A percentile compares a stretch with the other conserved stretches of the same genome.
Conservation (phyloP, 2,329 filamentous ascomycete genomes). For the Atkinsonella texensis region DNA sequence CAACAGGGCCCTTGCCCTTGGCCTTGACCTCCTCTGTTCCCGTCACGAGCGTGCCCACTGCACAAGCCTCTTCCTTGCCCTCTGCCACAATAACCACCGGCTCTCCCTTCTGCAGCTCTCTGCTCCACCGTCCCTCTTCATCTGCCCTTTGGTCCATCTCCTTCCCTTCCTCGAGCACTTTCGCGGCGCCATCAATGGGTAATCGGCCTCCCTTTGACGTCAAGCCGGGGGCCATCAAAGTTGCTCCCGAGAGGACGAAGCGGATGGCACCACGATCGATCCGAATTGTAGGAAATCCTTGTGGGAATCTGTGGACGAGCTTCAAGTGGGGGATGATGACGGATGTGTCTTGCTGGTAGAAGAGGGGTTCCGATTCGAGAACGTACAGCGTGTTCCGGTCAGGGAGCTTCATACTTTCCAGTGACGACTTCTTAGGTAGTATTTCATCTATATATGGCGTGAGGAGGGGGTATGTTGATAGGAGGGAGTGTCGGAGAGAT, state of each 20-base stretch:
- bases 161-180: constrained; percentile 23
- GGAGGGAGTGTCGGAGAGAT: constrained; percentile 67
- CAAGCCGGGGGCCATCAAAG: constrained; percentile 90
- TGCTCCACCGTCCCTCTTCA: constrained; percentile 43
- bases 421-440: constrained; percentile 84
- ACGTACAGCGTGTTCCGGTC: constrained; percentile 86
- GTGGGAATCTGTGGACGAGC: constrained; percentile 81
- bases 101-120: constrained; percentile 65
- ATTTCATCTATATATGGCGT: constrained; percentile 85
- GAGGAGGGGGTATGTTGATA: constrained; percentile 76
- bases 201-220: constrained; percentile 73
- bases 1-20: constrained; percentile 86
- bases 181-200: constrained; percentile 39
- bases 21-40: constrained; percentile 87
- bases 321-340: constrained; percentile 77
- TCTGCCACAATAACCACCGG: constrained; percentile 85
- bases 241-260: constrained; percentile 86
- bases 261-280: constrained; percentile 95
- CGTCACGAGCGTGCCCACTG: constrained; percentile 72
- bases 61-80: constrained; percentile 84
- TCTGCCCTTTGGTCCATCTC: constrained; percentile 32
- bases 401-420: constrained; percentile 85
- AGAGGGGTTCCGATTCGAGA: constrained; percentile 64
- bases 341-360: constrained; percentile 77
- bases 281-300: constrained; percentile 69